Base-by-base conservation (phyloP, 352 stramenopile species). In the Phytophthora cactorum region DNA sequence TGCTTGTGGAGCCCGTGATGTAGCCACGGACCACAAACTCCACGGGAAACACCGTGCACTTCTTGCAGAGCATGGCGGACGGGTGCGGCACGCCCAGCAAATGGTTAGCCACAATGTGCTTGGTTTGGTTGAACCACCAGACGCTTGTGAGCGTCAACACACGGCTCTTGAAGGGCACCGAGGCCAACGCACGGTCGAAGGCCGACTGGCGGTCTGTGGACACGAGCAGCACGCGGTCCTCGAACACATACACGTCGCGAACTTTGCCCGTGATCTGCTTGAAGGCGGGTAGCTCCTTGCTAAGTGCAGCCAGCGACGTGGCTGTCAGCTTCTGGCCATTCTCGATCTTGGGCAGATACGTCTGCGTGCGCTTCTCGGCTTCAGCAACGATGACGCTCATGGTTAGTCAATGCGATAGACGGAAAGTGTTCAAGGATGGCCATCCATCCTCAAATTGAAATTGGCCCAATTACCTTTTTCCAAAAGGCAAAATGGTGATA, bases 21-120 rank as follows among this genome's bases (percentile, higher is more conserved):
- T 99, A 85, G 41, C 92, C 96, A 66, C 98, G 90, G 47, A 99
- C 97, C 52, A 99, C 98, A 75, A 99, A 99, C 83, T 99, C 98
- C 71, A 99, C 97, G 0, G 97, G 90, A 72, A 99, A 99, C 10
- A 95, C 89, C 28, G 81, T 93, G 78, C 96, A 99, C 68, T 99
- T 99, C 56, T 92, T 96, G 39, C 94, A 98, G 53, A 99, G 88
- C 67, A 96, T 98, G 17, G 98, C 94, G 63, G 98, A 98, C 34
- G 97, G 88, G 78, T 99, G 92, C 7, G 98, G 97, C 47, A 96
- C 73, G n/a, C 77, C 73, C 9, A 99, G 59, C 43, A 99, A 70
- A 83, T 99, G 97, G 86, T 99, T 99, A 41, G 93, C 86, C 68
- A 99, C 95, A 59, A 99, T 98, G 77, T 98, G 82, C 64, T 91